Conservation (phyloP, 495 filamentous ascomycete species). For the Penicillium maclennaniae region DNA sequence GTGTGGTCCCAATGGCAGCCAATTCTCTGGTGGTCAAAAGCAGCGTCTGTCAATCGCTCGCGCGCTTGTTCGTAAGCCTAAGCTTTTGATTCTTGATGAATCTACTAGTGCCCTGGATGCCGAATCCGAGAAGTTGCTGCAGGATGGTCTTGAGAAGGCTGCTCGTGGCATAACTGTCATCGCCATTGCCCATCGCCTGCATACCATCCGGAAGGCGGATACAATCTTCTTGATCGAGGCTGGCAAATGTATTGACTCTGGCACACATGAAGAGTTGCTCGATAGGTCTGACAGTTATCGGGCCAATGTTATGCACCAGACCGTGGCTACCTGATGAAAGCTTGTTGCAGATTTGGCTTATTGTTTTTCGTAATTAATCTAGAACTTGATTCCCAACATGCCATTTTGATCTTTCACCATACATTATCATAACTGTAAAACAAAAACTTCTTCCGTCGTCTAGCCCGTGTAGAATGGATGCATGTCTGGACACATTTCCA, state of each 20-base stretch:
- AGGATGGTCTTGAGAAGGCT: constrained; percentile 62
- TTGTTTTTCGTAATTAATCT: background rate
- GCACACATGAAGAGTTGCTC: constrained; percentile 66
- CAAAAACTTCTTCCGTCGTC: no score
- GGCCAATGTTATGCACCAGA: constrained; percentile 48
- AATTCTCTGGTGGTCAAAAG: constrained; percentile 72
- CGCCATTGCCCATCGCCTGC: constrained; percentile 73
- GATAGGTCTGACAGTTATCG: constrained; percentile 55
- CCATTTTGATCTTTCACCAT: no score
- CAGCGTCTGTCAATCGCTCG: constrained; percentile 74
- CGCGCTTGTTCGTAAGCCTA: constrained; percentile 68
- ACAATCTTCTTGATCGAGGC: constrained; percentile 71
- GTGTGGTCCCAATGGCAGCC: constrained; percentile 58
- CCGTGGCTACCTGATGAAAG: constrained; percentile 27
- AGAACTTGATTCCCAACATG: no score
- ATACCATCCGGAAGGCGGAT: constrained; percentile 72
- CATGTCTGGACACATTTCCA: no score
- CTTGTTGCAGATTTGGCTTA: background rate
- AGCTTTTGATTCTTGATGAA: constrained; percentile 72
- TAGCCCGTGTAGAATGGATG: no score
- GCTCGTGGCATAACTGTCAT: constrained; percentile 70
- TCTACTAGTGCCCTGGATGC: constrained; percentile 74
- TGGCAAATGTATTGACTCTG: constrained; percentile 61
- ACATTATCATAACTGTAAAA: no score
- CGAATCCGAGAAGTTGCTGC: constrained; percentile 66